phyloP scores from a whole-genome alignment of 768 basidiomycete genomes.

The Lactarius vividus region DNA sequence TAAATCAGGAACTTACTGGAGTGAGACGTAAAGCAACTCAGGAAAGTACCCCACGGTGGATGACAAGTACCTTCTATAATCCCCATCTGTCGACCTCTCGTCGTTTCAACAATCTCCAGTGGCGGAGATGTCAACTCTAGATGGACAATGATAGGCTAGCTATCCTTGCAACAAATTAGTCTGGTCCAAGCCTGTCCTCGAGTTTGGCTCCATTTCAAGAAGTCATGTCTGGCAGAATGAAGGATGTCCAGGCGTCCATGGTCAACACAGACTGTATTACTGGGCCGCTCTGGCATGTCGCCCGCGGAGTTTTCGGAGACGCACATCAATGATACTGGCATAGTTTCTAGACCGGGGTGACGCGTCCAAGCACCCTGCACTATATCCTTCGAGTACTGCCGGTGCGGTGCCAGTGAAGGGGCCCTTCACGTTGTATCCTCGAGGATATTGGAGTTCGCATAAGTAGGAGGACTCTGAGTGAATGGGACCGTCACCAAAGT shows the following conservation, averaged over 20 bases:
- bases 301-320: conserved; percentile 1
- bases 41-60: too few species aligned
- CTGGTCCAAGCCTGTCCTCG: background rate
- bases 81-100: background rate
- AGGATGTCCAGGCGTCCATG: background rate
- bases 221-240: background rate
- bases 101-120: too few species aligned
- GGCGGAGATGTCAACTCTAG: background rate
- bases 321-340: background rate
- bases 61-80: background rate
- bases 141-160: background rate
- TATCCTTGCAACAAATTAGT: background rate
- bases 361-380: background rate
- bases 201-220: conserved; percentile 19
- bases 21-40: too few species aligned
- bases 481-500: background rate
- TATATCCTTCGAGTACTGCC: background rate
- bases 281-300: background rate
- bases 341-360: background rate
- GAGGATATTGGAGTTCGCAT: conserved; percentile 12
- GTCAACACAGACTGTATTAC: background rate
- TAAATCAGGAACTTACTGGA: background rate
- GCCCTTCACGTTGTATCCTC: conserved; percentile 5
- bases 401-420: conserved; percentile 8
- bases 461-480: conserved; percentile 2